Percentiles rank a stretch among this genome's conserved stretches.
These are phyloP conservation scores for Dimocarpus longan DNA, from an alignment of 345 rosid species.

Conservation along the genomic window DNA sequence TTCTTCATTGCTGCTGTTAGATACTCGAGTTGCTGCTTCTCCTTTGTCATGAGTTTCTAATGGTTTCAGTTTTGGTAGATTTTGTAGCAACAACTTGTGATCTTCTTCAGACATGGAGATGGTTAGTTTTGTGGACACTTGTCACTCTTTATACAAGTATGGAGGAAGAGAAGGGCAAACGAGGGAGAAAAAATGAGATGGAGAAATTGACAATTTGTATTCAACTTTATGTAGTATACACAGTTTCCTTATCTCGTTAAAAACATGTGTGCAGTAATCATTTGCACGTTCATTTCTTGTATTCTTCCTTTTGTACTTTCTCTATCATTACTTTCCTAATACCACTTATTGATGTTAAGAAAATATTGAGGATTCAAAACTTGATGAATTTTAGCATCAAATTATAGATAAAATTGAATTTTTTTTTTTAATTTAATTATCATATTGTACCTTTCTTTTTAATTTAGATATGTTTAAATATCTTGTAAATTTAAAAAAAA, in stretches of 20 bases:
- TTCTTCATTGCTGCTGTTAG: neutral
- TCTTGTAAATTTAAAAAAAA: too few species aligned
- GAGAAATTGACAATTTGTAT: constrained; percentile 24
- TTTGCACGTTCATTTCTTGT: constrained; percentile 15
- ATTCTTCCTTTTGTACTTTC: neutral
- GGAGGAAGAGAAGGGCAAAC: neutral
- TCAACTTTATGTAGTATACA: neutral
- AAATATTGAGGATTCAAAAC: too few species aligned
- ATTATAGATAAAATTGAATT: neutral
- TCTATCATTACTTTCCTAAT: neutral
- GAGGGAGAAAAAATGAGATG: neutral
- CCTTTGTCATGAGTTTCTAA: neutral
- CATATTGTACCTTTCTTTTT: neutral
- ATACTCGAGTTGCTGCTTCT: neutral
- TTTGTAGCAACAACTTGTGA: neutral
- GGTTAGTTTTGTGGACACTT: constrained; percentile 15
- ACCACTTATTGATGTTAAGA: too few species aligned
- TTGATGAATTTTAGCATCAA: too few species aligned
- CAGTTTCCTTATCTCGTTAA: constrained; percentile 21
- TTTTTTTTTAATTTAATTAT: too few species aligned
- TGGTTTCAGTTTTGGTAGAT: neutral
- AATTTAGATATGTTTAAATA: neutral
- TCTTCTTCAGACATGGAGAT: constrained; percentile 30
- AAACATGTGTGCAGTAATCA: constrained; percentile 4
- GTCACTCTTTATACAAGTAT: constrained; percentile 16